Evolutionary conservation across 257 asterid genomes (phyloP).

Genomic region (Solanum etuberosum): DNA sequence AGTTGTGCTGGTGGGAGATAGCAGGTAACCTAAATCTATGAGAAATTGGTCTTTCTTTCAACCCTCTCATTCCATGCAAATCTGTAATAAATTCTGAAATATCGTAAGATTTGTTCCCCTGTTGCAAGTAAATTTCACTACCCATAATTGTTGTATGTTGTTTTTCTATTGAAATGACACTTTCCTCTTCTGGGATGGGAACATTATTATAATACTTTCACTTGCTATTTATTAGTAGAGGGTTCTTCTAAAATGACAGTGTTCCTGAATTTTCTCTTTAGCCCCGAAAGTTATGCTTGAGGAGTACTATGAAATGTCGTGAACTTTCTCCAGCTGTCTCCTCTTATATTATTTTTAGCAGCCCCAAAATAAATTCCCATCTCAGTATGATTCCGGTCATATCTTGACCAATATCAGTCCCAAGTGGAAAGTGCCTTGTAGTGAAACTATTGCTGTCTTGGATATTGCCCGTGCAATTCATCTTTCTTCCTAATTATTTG

Average conservation of each 20-base stretch:
- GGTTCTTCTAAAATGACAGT: neutral
- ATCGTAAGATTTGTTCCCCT: neutral
- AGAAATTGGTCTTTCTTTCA: neutral
- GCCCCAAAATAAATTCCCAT: neutral
- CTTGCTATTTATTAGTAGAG: neutral
- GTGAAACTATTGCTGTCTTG: neutral
- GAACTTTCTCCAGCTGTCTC: neutral
- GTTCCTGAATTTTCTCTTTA: neutral
- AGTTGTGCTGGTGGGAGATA: neutral
- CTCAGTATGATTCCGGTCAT: neutral
- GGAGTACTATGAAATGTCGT: neutral
- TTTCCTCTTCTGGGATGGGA: neutral
- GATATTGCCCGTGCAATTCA: neutral
- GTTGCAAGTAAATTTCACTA: neutral
- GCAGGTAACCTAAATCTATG: neutral
- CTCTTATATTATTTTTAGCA: neutral
- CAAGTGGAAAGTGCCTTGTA: neutral
- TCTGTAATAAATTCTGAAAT: neutral
- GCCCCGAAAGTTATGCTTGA: neutral
- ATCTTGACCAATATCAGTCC: neutral
- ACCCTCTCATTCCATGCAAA: neutral
- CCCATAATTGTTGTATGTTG: neutral
- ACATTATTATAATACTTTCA: neutral
- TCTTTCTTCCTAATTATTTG: neutral
- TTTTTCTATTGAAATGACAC: neutral